Percentiles rank a stretch among this genome's conserved stretches.
phyloP scores from a whole-genome alignment of 2,329 filamentous ascomycete species.

The Chrysoporthe puriensis region DNA sequence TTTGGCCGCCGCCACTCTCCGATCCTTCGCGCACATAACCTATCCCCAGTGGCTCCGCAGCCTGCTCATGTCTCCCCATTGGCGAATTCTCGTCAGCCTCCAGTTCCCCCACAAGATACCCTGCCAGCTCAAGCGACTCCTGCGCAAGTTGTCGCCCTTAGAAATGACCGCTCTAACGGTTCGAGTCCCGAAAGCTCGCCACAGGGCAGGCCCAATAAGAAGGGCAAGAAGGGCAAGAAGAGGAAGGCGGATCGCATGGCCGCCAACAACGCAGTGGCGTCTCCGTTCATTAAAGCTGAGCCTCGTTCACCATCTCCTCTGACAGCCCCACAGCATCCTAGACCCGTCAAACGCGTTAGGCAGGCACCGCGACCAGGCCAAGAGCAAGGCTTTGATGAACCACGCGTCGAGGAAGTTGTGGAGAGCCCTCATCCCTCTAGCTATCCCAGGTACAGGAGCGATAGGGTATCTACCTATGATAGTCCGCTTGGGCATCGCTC shows the following conservation, averaged over 20 bases:
- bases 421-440: conserved; percentile 45
- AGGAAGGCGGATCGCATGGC: conserved; percentile 55
- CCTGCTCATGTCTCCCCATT: conserved; percentile 70
- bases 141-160: conserved; percentile 61
- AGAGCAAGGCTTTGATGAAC: conserved; percentile 41
- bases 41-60: conserved; percentile 74
- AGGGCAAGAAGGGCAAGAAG: conserved; percentile 55
- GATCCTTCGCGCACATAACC: conserved; percentile 73
- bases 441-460: conserved; percentile 40
- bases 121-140: conserved; percentile 44
- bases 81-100: conserved; percentile 47
- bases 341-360: conserved; percentile 61
- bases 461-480: conserved; percentile 43
- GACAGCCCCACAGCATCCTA: conserved; percentile 53
- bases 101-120: conserved; percentile 37
- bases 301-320: conserved; percentile 67
- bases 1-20: conserved; percentile 56
- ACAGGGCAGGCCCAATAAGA: conserved; percentile 55
- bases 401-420: conserved; percentile 45
- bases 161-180: conserved; percentile 50
- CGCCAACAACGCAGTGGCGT: conserved; percentile 50
- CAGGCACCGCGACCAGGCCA: conserved; percentile 48
- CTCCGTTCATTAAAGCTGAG: conserved; percentile 65
- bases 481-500: conserved; percentile 35
- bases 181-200: conserved; percentile 66